These are phyloP conservation scores for Novakomyces olei DNA, from an alignment of 805 yeast genomes.

Conservation along the genomic window DNA sequence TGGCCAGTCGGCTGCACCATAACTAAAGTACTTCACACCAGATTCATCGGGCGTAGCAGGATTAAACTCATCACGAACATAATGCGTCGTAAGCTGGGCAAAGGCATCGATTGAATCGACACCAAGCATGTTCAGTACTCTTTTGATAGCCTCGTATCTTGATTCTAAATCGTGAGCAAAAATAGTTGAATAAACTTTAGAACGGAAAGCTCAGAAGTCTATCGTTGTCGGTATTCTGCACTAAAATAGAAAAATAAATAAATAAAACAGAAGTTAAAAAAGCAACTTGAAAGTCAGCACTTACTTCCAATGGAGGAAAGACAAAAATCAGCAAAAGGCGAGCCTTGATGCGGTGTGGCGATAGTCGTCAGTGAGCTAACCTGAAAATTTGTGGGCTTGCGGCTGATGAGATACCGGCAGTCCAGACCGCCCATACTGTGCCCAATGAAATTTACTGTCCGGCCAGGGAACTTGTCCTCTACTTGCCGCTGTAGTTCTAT, in stretches of 20 bases:
- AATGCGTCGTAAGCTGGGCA: slow-evolving; percentile 40
- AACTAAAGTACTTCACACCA: slow-evolving; percentile 50
- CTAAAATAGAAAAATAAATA: too few species aligned
- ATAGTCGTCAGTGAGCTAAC: slow-evolving; percentile 64
- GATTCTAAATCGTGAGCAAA: too few species aligned
- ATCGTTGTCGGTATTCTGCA: too few species aligned
- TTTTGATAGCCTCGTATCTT: too few species aligned
- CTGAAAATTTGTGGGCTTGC: slow-evolving; percentile 24
- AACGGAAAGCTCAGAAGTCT: too few species aligned
- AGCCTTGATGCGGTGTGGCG: slow-evolving; percentile 75
- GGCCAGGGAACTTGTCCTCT: slow-evolving; percentile 11
- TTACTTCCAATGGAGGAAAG: too few species aligned
- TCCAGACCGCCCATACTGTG: slow-evolving; percentile 94
- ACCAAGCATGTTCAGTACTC: slow-evolving; percentile 11
- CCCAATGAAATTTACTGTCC: slow-evolving; percentile 48
- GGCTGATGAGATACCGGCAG: slow-evolving; percentile 49
- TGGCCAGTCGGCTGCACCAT: slow-evolving; percentile 57
- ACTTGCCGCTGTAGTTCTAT: slow-evolving; percentile 31
- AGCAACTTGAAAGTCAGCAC: too few species aligned
- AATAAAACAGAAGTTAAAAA: too few species aligned
- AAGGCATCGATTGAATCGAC: slow-evolving; percentile 22
- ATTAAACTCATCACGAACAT: slow-evolving; percentile 32
- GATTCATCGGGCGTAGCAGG: slow-evolving; percentile 30
- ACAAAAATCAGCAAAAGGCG: slow-evolving; percentile 57
- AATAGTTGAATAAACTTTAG: too few species aligned